Evolutionary conservation across 768 basidiomycete genomes (phyloP).

Genomic region (Tulasnella sp.): DNA sequence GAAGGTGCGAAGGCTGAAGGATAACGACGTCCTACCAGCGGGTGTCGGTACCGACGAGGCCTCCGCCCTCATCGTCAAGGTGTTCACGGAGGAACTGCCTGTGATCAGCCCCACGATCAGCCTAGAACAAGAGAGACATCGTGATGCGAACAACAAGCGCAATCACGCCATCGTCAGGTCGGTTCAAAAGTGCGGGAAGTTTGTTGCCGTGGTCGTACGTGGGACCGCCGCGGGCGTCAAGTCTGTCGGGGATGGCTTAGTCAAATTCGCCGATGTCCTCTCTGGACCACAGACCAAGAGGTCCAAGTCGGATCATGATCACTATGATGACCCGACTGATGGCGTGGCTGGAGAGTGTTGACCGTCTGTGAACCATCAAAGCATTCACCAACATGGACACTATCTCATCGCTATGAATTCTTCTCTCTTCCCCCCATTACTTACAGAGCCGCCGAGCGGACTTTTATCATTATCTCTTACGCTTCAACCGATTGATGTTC

Average conservation of each 20-base stretch:
- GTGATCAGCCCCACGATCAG: background rate
- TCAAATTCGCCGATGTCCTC: conserved; percentile 5
- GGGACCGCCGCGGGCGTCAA: background rate
- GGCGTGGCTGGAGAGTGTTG: too few relatives aligned
- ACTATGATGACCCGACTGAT: too few relatives aligned
- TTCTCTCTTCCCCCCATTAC: too few relatives aligned
- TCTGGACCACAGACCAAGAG: background rate
- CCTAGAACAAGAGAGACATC: background rate
- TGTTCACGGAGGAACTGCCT: background rate
- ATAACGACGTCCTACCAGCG: conserved; percentile 7
- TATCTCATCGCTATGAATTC: too few relatives aligned
- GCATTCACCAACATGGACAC: too few relatives aligned
- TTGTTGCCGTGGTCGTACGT: background rate
- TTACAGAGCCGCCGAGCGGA: too few relatives aligned
- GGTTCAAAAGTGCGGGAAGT: background rate
- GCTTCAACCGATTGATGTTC: too few relatives aligned
- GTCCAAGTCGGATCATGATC: background rate
- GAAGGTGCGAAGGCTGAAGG: conserved; percentile 7
- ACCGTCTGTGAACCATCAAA: too few relatives aligned
- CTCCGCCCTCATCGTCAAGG: conserved; percentile 11
- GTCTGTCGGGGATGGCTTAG: conserved; percentile 7
- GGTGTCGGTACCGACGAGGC: conserved; percentile 10
- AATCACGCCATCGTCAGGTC: background rate
- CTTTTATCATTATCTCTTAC: too few relatives aligned
- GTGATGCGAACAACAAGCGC: background rate